These are phyloP conservation scores for Pogostemon cablin DNA, from an alignment of 257 asterid genomes.

Conservation along the genomic window DNA sequence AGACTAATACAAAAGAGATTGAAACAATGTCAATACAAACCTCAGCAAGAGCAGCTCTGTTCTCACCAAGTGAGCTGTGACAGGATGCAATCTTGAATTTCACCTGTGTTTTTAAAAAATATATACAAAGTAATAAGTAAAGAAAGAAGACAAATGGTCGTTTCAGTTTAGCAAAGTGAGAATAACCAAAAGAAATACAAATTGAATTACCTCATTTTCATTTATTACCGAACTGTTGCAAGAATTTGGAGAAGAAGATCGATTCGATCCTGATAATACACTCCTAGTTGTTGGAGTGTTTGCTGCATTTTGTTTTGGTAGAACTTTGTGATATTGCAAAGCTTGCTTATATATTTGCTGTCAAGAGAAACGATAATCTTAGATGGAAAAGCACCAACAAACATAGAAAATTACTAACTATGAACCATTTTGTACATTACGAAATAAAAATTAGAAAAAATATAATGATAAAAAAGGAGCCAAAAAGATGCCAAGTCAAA, in stretches of 20 bases:
- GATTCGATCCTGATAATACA: slow-evolving; percentile 59
- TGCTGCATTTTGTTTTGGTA: slow-evolving; percentile 65
- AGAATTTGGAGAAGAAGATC: slow-evolving; percentile 85
- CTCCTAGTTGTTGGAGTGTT: slow-evolving; percentile 58
- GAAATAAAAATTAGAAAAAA: slow-evolving; percentile 3
- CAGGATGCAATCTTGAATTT: slow-evolving; percentile 88
- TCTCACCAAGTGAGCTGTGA: slow-evolving; percentile 70
- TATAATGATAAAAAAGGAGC: slow-evolving; percentile 12
- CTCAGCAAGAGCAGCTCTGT: slow-evolving; percentile 82
- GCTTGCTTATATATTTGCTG: slow-evolving; percentile 90
- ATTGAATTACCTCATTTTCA: slow-evolving; percentile 79
- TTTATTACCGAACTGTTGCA: slow-evolving; percentile 60
- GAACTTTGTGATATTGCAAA: slow-evolving; percentile 65
- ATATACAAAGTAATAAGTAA: not conserved
- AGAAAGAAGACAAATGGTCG: slow-evolving; percentile 20
- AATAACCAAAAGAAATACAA: slow-evolving; percentile 12
- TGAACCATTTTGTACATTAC: not conserved
- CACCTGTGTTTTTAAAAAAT: slow-evolving; percentile 51
- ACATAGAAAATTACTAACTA: slow-evolving; percentile 20
- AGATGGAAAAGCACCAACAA: slow-evolving; percentile 3
- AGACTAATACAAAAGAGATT: slow-evolving; percentile 15
- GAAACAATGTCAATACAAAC: slow-evolving; percentile 41
- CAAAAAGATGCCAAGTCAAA: slow-evolving; percentile 25
- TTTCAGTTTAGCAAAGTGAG: slow-evolving; percentile 8
- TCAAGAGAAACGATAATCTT: slow-evolving; percentile 23